Percentiles rank a stretch among this genome's conserved stretches.
These are phyloP conservation scores for Yarrowia sp. DNA, from an alignment of 805 yeast genomes.

Conservation along the genomic window DNA sequence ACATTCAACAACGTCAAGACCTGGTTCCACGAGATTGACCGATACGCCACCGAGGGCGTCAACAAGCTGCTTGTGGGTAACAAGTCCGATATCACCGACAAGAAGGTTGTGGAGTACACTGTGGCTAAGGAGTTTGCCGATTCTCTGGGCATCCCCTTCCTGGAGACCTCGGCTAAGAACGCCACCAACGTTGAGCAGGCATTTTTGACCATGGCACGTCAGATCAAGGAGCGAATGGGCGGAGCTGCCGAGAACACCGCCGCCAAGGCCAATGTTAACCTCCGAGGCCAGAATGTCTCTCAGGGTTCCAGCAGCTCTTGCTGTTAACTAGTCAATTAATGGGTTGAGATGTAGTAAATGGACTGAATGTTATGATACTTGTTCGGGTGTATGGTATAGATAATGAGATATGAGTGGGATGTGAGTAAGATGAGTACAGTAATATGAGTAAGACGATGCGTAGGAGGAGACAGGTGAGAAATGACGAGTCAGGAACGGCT, in stretches of 20 bases:
- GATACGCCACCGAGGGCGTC: slow-evolving; percentile 97
- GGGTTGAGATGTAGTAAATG: slow-evolving; percentile 22
- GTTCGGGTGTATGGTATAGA: not conserved
- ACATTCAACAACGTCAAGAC: slow-evolving; percentile 90
- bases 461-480: too few species aligned
- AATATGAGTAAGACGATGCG: too few species aligned
- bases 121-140: slow-evolving; percentile 98
- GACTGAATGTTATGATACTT: slow-evolving; percentile 18
- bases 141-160: slow-evolving; percentile 86
- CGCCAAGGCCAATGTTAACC: slow-evolving; percentile 43
- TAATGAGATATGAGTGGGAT: too few species aligned
- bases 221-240: slow-evolving; percentile 89
- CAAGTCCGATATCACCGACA: slow-evolving; percentile 89
- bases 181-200: slow-evolving; percentile 98
- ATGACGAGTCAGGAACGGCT: too few species aligned
- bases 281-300: slow-evolving; percentile 42
- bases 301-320: slow-evolving; percentile 42
- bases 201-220: slow-evolving; percentile 97
- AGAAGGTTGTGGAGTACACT: slow-evolving; percentile 92
- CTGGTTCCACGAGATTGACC: slow-evolving; percentile 98
- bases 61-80: slow-evolving; percentile 94
- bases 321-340: slow-evolving; percentile 36
- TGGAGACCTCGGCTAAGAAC: slow-evolving; percentile 93
- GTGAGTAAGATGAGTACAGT: too few species aligned
- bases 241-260: slow-evolving; percentile 51